phyloP scores from a whole-genome alignment of 306 rosid genomes.

The Sophora flavescens region DNA sequence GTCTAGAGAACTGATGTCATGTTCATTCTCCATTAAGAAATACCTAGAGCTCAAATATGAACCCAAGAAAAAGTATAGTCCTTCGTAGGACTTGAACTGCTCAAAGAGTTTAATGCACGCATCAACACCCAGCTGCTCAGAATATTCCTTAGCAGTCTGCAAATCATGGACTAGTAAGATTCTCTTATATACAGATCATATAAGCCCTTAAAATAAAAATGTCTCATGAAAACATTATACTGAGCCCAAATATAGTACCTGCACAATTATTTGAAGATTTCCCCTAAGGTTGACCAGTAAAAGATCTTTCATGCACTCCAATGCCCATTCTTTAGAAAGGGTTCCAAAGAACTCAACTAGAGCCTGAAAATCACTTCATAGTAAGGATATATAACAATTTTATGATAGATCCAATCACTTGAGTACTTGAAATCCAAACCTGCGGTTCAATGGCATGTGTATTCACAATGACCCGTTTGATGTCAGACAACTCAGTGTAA shows the following conservation, averaged over 20 bases:
- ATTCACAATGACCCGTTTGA: conserved; percentile 76
- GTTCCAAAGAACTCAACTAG: conserved; percentile 88
- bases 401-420: not conserved
- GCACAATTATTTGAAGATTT: conserved; percentile 87
- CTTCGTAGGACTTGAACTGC: conserved; percentile 88
- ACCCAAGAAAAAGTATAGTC: conserved; percentile 83
- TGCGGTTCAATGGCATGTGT: conserved; percentile 90
- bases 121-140: conserved; percentile 84
- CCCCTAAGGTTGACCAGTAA: conserved; percentile 82
- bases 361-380: conserved; percentile 54
- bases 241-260: conserved; percentile 48
- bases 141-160: conserved; percentile 89
- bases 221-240: not conserved
- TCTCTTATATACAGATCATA: not conserved
- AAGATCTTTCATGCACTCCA: conserved; percentile 93
- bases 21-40: not conserved
- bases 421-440: conserved; percentile 55
- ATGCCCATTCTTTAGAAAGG: conserved; percentile 80
- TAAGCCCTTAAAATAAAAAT: not conserved
- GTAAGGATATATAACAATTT: conserved; percentile 33
- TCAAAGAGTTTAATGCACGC: conserved; percentile 84
- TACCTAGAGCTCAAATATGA: conserved; percentile 87
- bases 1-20: conserved; percentile 3
- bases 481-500: conserved; percentile 77
- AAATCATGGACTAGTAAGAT: conserved; percentile 26